phyloP scores from a whole-genome alignment of 345 rosid genomes.

The Barbarea vulgaris region DNA sequence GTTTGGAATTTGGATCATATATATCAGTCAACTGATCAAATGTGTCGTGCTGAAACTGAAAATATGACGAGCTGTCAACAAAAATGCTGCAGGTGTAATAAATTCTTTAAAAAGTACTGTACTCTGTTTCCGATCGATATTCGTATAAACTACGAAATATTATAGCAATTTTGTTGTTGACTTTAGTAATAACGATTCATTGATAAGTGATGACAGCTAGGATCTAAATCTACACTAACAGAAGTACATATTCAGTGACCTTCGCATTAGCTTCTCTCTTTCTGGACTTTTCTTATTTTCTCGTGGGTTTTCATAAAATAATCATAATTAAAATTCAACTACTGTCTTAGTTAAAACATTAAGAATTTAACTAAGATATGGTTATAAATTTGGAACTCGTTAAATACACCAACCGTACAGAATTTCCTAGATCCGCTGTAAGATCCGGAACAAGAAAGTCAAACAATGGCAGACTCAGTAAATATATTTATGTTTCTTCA shows the following conservation, averaged over 20 bases:
- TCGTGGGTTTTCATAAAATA: background rate
- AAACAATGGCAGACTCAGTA: background rate
- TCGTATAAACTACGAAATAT: background rate
- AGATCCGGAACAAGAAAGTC: slow-evolving; percentile 26
- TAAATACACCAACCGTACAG: slow-evolving; percentile 13
- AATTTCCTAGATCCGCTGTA: background rate
- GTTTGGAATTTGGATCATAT: background rate
- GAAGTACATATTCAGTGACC: background rate
- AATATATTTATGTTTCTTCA: background rate
- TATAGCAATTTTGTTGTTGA: background rate
- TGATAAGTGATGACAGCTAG: background rate
- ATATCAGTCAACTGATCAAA: slow-evolving; percentile 12
- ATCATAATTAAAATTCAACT: background rate
- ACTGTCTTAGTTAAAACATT: background rate
- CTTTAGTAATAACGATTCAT: background rate
- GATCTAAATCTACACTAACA: slow-evolving; percentile 18
- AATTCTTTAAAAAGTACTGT: background rate
- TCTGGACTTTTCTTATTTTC: background rate
- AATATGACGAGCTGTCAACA: slow-evolving; percentile 8
- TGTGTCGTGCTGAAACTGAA: slow-evolving; percentile 1
- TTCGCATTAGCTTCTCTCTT: slow-evolving; percentile 31
- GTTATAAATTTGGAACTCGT: background rate
- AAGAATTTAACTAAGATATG: background rate
- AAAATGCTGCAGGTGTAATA: too few relatives aligned
- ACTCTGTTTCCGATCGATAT: background rate